Evolutionary conservation across 2,329 filamentous ascomycete species (phyloP).

Genomic region (Claviceps quebecensis): DNA sequence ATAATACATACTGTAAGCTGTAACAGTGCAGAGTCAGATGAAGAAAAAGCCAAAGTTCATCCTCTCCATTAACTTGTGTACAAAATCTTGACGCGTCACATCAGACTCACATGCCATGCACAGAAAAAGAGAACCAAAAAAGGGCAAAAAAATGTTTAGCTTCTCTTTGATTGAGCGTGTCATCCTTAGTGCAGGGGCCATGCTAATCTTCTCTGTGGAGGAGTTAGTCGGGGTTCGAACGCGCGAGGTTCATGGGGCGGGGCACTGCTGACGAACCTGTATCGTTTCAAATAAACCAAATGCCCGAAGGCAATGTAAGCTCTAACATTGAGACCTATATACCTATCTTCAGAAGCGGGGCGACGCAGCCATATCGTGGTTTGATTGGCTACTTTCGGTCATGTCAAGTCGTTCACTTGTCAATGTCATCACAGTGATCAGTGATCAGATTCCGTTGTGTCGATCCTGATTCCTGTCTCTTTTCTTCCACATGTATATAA

Average conservation of each 20-base stretch:
- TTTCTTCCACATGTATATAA: too few species aligned
- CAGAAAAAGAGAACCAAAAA: background rate
- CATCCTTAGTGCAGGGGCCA: slow-evolving; percentile 84
- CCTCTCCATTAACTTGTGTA: too few species aligned
- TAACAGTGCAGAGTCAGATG: too few species aligned
- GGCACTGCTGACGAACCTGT: background rate
- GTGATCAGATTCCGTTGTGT: too few species aligned
- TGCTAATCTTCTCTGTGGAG: slow-evolving; percentile 51
- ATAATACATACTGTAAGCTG: too few species aligned
- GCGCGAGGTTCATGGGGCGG: accelerated
- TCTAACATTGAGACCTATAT: background rate
- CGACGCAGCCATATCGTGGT: background rate
- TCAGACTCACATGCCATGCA: too few species aligned
- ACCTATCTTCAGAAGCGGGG: background rate
- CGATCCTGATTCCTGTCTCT: too few species aligned
- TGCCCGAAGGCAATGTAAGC: background rate
- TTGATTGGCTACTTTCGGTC: too few species aligned
- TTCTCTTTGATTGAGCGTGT: slow-evolving; percentile 8
- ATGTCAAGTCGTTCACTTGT: too few species aligned
- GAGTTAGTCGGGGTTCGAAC: slow-evolving; percentile 1
- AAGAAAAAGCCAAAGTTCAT: too few species aligned
- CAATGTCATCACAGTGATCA: too few species aligned
- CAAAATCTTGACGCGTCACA: too few species aligned
- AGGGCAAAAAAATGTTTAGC: slow-evolving; percentile 5
- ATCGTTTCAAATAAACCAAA: slow-evolving; percentile 8